Conservation (phyloP, 208 protist species). For the Acanthamoeba healyi region DNA sequence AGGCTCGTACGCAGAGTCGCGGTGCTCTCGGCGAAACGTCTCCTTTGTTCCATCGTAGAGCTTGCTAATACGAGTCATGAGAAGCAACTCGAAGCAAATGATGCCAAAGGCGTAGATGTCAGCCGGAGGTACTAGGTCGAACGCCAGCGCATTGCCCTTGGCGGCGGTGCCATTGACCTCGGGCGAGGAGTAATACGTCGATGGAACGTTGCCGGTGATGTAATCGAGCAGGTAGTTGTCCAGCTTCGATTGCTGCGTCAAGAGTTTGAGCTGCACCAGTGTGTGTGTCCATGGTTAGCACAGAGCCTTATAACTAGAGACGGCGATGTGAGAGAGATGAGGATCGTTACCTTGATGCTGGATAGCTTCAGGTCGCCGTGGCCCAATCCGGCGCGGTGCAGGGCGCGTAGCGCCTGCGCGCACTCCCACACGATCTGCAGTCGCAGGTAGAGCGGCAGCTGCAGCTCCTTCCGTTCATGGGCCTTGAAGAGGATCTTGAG, state of each 20-base stretch:
- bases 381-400: neutral
- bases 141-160: neutral
- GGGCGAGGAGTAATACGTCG: slow-evolving; percentile 1
- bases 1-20: neutral
- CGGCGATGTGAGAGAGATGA: neutral
- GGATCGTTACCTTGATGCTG: slow-evolving; percentile 28
- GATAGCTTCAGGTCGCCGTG: slow-evolving; percentile 25
- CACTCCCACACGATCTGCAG: slow-evolving; percentile 49
- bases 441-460: slow-evolving; percentile 52
- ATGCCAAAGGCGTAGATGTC: slow-evolving; percentile 52
- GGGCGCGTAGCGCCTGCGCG: slow-evolving; percentile 27
- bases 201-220: neutral
- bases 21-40: neutral
- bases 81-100: slow-evolving; percentile 19
- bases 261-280: neutral
- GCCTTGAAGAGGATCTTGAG: slow-evolving; percentile 46
- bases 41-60: neutral
- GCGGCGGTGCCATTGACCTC: neutral
- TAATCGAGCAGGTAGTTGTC: slow-evolving; percentile 5
- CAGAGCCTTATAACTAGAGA: too few species aligned
- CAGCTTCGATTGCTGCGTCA: slow-evolving; percentile 3
- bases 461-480: neutral
- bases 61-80: neutral
- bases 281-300: neutral
- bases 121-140: neutral